Base-by-base conservation (phyloP, 2,329 filamentous ascomycete genomes). In the Moelleriella libera region DNA sequence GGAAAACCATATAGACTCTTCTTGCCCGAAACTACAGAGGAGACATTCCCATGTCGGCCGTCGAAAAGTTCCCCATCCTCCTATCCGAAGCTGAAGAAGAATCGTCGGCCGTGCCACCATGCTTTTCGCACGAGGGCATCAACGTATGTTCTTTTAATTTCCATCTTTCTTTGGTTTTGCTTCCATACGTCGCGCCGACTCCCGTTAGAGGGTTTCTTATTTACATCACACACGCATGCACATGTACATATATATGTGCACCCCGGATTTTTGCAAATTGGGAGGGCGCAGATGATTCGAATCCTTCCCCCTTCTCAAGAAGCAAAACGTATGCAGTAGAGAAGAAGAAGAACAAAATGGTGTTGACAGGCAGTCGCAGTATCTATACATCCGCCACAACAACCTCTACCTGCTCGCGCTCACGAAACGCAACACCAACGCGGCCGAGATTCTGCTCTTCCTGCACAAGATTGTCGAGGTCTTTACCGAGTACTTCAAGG, bases 401-500 rank as follows among this genome's bases (percentile, higher is more conserved):
- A 98, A 98, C 70, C 85, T 98, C 57, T 98, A 96, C 69, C 84
- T 98, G 55, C 86, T 98, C 59, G 92, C 92, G 52, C 75, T 98
- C 51, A 98, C 92, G 49, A 98, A 98, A 76, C 86, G 90, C 64
- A 98, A 98, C 70, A 95, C 88, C 58, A 98, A 98, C 74, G 92
- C 92, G 55, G 88, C 92, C 69, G 92, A 98, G 69, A 96, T 98
- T 58, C 81, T 98, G 44, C 82, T 98, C 45, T 98, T 98, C 74
- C 77, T 98, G 48, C 92, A 98, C 72, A 94, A 95, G 68, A 79
- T 98, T 48, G 92, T 98, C 60, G 92, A 97, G 66, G 92, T 98
- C 53, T 98, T 98, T 64, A 98, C 92, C 50, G 92, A 98, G 68
- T 98, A 98, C 73, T 98, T 98, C 76, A 98, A 98, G 67, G 90